Evolutionary conservation across 176 grass and related monocot genomes (phyloP).

Genomic region (Chrysopogon serrulatus): DNA sequence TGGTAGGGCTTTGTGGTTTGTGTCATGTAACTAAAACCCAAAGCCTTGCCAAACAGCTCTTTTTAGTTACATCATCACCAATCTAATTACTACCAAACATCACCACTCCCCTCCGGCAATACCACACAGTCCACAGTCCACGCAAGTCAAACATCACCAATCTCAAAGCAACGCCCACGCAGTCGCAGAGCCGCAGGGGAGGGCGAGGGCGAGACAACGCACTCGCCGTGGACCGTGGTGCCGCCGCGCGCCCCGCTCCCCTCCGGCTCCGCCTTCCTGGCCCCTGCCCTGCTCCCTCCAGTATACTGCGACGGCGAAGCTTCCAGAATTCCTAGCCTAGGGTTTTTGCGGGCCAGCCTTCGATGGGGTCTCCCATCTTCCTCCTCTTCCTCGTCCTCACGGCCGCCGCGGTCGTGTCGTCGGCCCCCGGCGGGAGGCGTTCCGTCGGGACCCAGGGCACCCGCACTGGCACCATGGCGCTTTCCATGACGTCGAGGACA

Average conservation of each 20-base stretch:
- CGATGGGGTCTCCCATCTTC: slow-evolving; percentile 14
- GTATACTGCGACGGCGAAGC: slow-evolving; percentile 17
- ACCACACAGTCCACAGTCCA: too few species aligned
- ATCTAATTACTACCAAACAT: too few species aligned
- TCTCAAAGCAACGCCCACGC: slow-evolving; percentile 22
- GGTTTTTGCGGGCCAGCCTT: slow-evolving; percentile 17
- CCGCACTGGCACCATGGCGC: slow-evolving; percentile 88
- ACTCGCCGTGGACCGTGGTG: slow-evolving; percentile 28
- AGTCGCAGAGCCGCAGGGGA: too few species aligned
- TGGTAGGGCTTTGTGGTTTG: too few species aligned
- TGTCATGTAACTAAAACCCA: too few species aligned
- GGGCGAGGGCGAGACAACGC: neutral
- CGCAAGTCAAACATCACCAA: slow-evolving; percentile 15
- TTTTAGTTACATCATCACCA: too few species aligned
- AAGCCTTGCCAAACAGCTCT: too few species aligned
- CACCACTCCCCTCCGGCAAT: too few species aligned
- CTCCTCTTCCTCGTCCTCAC: slow-evolving; percentile 28
- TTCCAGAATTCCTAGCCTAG: slow-evolving; percentile 2
- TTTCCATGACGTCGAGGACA: slow-evolving; percentile 80
- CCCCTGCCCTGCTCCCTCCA: neutral
- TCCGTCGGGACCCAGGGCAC: slow-evolving; percentile 84
- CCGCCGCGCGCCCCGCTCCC: slow-evolving; percentile 1
- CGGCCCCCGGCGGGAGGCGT: slow-evolving; percentile 45
- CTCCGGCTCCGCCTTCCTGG: neutral
- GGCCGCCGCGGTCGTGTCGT: slow-evolving; percentile 1